Percentiles rank a stretch among this genome's conserved stretches.
These are phyloP conservation scores for Brassica carinata DNA, from an alignment of 345 rosid genomes.

Conservation along the genomic window DNA sequence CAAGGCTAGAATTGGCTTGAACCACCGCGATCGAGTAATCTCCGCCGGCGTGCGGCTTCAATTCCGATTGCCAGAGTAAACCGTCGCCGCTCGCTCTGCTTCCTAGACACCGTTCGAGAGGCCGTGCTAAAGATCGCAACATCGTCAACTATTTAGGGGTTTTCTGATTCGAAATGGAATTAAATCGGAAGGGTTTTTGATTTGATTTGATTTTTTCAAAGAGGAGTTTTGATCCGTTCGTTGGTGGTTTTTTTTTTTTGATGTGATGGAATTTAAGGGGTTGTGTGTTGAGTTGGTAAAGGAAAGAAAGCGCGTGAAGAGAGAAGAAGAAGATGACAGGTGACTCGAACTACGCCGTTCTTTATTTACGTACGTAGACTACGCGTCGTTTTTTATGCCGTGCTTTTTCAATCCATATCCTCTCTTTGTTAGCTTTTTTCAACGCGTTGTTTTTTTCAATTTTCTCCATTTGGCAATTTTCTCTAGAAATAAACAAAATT, in stretches of 20 bases:
- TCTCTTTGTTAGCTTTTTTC: slow-evolving; percentile 3
- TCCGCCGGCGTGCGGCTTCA: slow-evolving; percentile 78
- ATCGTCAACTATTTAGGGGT: slow-evolving; percentile 41
- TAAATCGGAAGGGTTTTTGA: neutral
- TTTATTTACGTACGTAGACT: slow-evolving; percentile 34
- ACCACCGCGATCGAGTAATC: slow-evolving; percentile 96
- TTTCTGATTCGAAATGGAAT: slow-evolving; percentile 3
- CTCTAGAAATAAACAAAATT: neutral
- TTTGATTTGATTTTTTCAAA: neutral
- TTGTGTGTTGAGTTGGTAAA: slow-evolving; percentile 36
- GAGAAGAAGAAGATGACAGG: slow-evolving; percentile 20
- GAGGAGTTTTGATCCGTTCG: slow-evolving; percentile 3
- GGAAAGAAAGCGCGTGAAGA: slow-evolving; percentile 58
- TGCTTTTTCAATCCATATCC: slow-evolving; percentile 10
- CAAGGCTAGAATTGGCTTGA: slow-evolving; percentile 80
- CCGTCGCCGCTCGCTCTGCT: slow-evolving; percentile 66
- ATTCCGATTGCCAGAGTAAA: slow-evolving; percentile 81
- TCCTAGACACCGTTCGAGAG: slow-evolving; percentile 75
- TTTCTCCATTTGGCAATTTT: slow-evolving; percentile 9
- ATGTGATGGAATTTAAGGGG: slow-evolving; percentile 27
- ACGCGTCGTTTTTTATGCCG: slow-evolving; percentile 49
- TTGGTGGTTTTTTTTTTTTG: slow-evolving; percentile 3
- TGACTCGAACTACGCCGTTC: slow-evolving; percentile 38
- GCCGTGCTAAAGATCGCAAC: slow-evolving; percentile 66
- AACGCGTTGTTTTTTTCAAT: slow-evolving; percentile 8